Evolutionary conservation across 1,284 basidiomycete genomes (phyloP), one percentile per base, ranked within the genome.

Genomic region (Vanrija pseudolonga): DNA sequence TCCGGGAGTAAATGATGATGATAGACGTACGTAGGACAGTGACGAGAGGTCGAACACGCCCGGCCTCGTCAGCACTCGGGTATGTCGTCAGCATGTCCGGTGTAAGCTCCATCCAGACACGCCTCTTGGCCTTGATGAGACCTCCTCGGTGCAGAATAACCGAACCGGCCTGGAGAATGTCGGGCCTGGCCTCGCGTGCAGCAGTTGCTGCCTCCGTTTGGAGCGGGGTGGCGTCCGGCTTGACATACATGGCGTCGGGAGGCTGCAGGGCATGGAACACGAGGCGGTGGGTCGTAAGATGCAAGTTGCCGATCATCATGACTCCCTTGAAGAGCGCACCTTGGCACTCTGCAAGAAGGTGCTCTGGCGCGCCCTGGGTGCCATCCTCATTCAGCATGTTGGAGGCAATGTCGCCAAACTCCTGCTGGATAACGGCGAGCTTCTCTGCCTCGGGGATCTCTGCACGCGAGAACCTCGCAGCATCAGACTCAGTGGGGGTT

Each of bases 181-280:
- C 57, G 1, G 61, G 61, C 24, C 53, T 48, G 3, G 51, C 53
- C 19, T 38, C 36, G 11, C 60, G 45, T 8, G 55, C 53, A 6
- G 9, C 40, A 0, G 55, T 56, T 3, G 50, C 45, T 11, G 62
- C 56, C 18, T 59, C 61, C 4, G 48, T 53, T 22, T 53, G 42
- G 41, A 76, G 76, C 5, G 79, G 74, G n/a, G 18, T 20, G 9
- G 8, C 22, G 6, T 14, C 8, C 3, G 44, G 42, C n/a, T 50
- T 12, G 7, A 28, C 19, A 38, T 47, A 52, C 20, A 42, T 46
- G 11, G 45, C 28, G 14, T 80, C 78, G 0, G 82, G 78, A 3
- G 84, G 79, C 17, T 86, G 67, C 6, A 83, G 81, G 2, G 85
- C 85, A 62, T 86, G 85, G 66, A 87, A 87, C 0, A 83, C 69